Evolutionary conservation across 768 basidiomycete genomes (phyloP), one percentile per base, ranked within the genome.

Genomic region (Mycena galericulata): DNA sequence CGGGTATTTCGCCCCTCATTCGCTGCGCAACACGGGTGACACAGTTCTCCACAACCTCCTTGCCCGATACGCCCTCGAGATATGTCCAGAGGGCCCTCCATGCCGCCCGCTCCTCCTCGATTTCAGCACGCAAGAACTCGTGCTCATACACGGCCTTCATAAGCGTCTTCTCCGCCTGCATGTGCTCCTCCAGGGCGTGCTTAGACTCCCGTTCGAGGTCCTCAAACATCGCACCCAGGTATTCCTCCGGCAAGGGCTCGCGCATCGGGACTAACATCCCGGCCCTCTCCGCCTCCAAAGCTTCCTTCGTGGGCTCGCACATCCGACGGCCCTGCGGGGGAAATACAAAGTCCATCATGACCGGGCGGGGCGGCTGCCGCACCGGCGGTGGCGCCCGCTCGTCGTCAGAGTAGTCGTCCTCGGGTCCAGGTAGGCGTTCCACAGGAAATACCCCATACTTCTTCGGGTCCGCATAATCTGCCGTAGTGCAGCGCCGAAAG

Each of bases 81-180:
- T 60, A 22, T 18, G 18, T 30, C 68, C 56, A 65, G 11, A 70
- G 40, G 34, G 14, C 45, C 20, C 38, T 34, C 69, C 69, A 70
- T 43, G n/a, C 47, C 18, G 6, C 17, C 10, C 41, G 46, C 32
- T 70, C 69, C 27, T 20, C 59, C 17, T 59, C 46, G 18, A 57
- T 15, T 38, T 65, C 69, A 1, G 32, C 22, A 29, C 36, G 43
- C 50, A 56, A 11, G 36, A 22, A 26, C 34, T 61, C 64, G 26
- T 55, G 41, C n/a, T n/a, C 51, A 27, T 56, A 70, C 29, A 65
- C 1, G 18, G 69, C 64, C 2, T 49, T 24, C 47, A 65, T 61
- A 26, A 70, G 3, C 36, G 41, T 29, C 20, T 6, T 9, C 54
- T 70, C 53, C 30, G 69, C 69, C 20, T 55, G 46, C 20, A 3